Evolutionary conservation across 192 early-diverging fungal genomes (phyloP).

Genomic region (Spinellus fusiger): DNA sequence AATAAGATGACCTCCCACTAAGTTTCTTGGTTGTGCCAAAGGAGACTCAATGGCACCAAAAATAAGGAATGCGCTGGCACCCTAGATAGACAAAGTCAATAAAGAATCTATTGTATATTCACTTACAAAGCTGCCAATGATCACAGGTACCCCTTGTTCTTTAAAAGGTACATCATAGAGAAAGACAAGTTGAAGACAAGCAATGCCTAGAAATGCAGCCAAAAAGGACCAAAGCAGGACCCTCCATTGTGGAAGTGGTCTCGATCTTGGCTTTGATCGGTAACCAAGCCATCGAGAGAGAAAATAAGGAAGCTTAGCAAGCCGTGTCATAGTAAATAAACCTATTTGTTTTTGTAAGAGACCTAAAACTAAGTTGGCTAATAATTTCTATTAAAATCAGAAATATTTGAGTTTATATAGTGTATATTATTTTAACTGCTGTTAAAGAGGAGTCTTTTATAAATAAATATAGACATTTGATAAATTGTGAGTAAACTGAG

Average conservation of each 20-base stretch:
- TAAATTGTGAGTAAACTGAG: no score
- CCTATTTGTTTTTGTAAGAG: no score
- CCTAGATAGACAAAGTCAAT: conserved; percentile 28
- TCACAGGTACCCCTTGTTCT: conserved; percentile 11
- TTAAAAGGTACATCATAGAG: conserved; percentile 8
- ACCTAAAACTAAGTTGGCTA: no score
- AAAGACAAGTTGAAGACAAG: conserved; percentile 18
- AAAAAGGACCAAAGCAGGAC: conserved; percentile 23
- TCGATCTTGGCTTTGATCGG: neutral
- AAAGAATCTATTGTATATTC: neutral
- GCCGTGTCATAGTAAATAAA: no score
- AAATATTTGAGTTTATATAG: no score
- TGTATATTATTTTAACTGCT: no score
- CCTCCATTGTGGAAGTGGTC: conserved; percentile 14
- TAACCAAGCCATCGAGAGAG: conserved; percentile 20
- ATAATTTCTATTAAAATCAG: no score
- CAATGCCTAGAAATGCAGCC: conserved; percentile 20
- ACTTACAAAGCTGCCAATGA: conserved; percentile 33
- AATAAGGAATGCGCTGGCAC: conserved; percentile 55
- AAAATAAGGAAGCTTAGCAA: conserved; percentile 1
- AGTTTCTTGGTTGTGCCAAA: conserved; percentile 52
- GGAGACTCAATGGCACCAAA: conserved; percentile 58
- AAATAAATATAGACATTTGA: no score
- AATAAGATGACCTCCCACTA: conserved; percentile 38
- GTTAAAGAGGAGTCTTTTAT: no score